Evolutionary conservation across 2,329 filamentous ascomycete genomes (phyloP), one percentile per base, ranked within the genome.

Genomic region (Phoma herbarum): DNA sequence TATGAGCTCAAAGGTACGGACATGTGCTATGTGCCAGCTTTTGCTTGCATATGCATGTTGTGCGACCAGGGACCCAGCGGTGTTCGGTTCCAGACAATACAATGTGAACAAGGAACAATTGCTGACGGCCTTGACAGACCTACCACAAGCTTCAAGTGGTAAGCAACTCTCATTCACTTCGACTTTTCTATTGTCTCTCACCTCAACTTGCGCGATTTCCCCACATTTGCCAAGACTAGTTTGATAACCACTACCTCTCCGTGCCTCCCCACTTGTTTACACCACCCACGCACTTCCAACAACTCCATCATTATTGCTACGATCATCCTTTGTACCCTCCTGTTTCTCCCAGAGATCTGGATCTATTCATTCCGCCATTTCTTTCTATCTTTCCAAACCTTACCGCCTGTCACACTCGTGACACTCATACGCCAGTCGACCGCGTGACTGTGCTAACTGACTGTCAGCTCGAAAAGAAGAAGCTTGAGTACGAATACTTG

Each of bases 401-500:
- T 56, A 45, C 39, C 42, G 45, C 23, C 48, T 37, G 37, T 53
- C 43, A 55, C 56, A 20, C 53, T 37, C 48, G 55, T 55, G 57
- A 56, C 64, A 26, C 49, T 64, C 39, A 59, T 52, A 54, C 57
- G 59, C 47, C 52, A 31, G 59, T 60, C 52, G 58, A 60, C 59
- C 58, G 58, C 46, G 60, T 64, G 61, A 66, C 60, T 53, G 45
- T 45, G 66, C 74, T 76, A 67, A 76, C 70, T 59, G 53, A 45
- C 64, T 62, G 47, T 63, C 67, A 97, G 93, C 87, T 97, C 74
- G 93, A 97, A 77, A 95, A 95, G 80, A 97, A 97, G 80, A 92
- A 93, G 73, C 83, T 91, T 73, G 93, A 97, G 77, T 96, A 96
- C 81, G 94, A 98, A 78, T 88, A 89, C 72, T 88, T 98, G 70